Evolutionary conservation across 495 filamentous ascomycete genomes (phyloP).

Genomic region (Melanomma pulvis-pyrius): DNA sequence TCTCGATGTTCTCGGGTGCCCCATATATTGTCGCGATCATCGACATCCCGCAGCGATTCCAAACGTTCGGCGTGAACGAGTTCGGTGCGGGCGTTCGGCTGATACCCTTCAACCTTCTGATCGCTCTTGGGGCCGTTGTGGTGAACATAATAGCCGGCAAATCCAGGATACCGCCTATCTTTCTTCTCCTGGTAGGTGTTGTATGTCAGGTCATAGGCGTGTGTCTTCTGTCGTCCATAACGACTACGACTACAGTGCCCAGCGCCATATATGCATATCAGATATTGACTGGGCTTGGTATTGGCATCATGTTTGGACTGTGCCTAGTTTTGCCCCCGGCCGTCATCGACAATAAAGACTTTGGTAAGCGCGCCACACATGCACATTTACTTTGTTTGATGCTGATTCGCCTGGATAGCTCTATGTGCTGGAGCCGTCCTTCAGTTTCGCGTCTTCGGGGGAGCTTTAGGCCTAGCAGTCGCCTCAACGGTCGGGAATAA

Average conservation of each 20-base stretch:
- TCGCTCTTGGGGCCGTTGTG: neutral
- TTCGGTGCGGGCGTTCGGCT: neutral
- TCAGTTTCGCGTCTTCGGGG: no score
- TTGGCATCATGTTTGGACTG: neutral
- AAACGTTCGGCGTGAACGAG: neutral
- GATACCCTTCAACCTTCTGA: neutral
- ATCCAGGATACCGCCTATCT: neutral
- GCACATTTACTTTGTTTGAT: no score
- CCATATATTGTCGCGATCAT: neutral
- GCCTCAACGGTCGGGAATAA: no score
- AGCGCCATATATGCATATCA: neutral
- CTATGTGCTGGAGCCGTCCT: no score
- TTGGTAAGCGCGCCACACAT: no score
- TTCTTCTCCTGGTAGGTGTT: neutral
- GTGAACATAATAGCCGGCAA: conserved; percentile 8
- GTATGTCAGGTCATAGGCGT: neutral
- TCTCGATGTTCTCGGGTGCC: neutral
- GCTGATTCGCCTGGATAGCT: no score
- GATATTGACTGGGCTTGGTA: neutral
- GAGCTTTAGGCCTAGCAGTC: no score
- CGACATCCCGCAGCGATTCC: conserved; percentile 5
- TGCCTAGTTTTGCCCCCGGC: neutral
- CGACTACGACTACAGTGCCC: neutral
- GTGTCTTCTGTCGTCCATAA: neutral
- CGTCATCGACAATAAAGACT: no score